Percentiles rank a stretch among this genome's conserved stretches.
These are phyloP conservation scores for Podaxis rugospora DNA, from an alignment of 768 basidiomycete genomes.

Conservation along the genomic window DNA sequence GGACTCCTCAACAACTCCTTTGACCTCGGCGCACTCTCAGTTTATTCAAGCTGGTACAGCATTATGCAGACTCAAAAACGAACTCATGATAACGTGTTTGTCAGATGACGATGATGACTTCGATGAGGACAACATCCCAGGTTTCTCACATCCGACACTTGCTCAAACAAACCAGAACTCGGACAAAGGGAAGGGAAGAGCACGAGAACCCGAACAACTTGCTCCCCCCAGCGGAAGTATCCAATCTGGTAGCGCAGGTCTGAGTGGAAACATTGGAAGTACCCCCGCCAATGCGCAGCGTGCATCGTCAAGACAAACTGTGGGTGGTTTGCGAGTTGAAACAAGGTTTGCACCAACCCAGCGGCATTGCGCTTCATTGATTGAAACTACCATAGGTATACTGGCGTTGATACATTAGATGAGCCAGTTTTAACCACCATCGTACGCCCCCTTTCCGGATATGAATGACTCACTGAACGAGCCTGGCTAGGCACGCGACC, in stretches of 20 bases:
- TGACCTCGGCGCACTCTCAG: constrained; percentile 56
- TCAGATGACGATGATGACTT: constrained; percentile 77
- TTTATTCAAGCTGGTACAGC: constrained; percentile 74
- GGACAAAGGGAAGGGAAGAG: constrained; percentile 73
- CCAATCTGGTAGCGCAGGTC: constrained; percentile 23
- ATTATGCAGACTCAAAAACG: not conserved
- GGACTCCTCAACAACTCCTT: constrained; percentile 44
- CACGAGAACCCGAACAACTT: constrained; percentile 49
- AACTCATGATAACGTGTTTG: constrained; percentile 1
- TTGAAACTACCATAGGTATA: constrained; percentile 42
- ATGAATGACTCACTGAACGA: not conserved
- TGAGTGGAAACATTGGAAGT: constrained; percentile 75
- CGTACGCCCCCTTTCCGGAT: constrained; percentile 38
- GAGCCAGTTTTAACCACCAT: constrained; percentile 90
- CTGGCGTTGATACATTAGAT: constrained; percentile 86
- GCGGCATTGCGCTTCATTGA: not conserved
- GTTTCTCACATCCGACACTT: constrained; percentile 64
- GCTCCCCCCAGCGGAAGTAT: constrained; percentile 34
- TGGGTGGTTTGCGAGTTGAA: constrained; percentile 88
- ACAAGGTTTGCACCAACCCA: constrained; percentile 55
- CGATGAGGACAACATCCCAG: constrained; percentile 77
- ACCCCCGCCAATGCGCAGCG: constrained; percentile 34
- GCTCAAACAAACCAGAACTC: constrained; percentile 32
- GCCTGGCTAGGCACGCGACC: constrained; percentile 67
- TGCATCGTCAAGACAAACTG: constrained; percentile 48